These are phyloP conservation scores for Thalassiosira livingstoniorum DNA, from an alignment of 352 stramenopile genomes.

Conservation along the genomic window DNA sequence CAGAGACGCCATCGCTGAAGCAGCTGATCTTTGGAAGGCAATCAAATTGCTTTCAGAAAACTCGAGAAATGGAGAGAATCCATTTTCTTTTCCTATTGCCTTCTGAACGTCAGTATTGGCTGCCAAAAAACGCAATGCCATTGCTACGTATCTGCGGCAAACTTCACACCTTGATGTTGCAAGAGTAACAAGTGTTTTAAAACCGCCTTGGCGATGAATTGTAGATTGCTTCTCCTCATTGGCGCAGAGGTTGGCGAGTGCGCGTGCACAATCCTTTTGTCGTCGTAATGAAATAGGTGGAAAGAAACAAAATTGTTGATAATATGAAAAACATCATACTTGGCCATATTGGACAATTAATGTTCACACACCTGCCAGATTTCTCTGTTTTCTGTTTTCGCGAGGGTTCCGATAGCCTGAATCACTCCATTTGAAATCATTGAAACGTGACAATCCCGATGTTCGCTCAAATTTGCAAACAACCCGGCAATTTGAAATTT, in stretches of 20 bases:
- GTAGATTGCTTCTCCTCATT: constrained; percentile 94
- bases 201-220: constrained; percentile 91
- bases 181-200: constrained; percentile 91
- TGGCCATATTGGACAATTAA: background rate
- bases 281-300: no score
- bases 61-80: constrained; percentile 91
- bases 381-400: constrained; percentile 88
- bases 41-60: constrained; percentile 89
- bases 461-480: constrained; percentile 93
- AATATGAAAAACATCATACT: constrained; percentile 3
- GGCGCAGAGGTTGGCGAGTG: constrained; percentile 92
- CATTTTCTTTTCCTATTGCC: constrained; percentile 90
- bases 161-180: constrained; percentile 90
- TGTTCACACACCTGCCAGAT: constrained; percentile 88
- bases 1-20: constrained; percentile 91
- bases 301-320: constrained; percentile 6
- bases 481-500: constrained; percentile 92
- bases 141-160: constrained; percentile 93
- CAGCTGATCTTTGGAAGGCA: constrained; percentile 90
- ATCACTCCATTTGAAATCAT: constrained; percentile 93
- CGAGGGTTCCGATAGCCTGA: constrained; percentile 88
- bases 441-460: constrained; percentile 87
- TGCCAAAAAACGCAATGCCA: constrained; percentile 94
- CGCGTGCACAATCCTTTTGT: constrained; percentile 88
- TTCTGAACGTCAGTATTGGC: constrained; percentile 93